Conservation (phyloP, 73 alveolate genomes). For the Stentor coeruleus region DNA sequence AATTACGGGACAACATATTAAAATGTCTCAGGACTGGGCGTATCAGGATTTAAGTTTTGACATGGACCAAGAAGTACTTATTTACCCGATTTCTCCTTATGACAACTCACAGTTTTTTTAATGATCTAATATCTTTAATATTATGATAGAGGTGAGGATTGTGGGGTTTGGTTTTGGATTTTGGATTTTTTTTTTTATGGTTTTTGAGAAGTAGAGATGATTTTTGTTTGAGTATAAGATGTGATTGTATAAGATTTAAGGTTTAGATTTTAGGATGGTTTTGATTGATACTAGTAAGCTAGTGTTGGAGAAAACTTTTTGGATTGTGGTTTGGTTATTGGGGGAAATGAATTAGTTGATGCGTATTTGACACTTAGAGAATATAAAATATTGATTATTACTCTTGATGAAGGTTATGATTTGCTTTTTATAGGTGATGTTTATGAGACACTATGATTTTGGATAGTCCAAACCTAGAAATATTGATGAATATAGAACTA, state of each 20-base stretch:
- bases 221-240: too few relatives aligned
- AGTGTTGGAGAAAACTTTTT: constrained; percentile 40
- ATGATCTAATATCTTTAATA: too few relatives aligned
- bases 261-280: too few relatives aligned
- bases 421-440: constrained; percentile 32
- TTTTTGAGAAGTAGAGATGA: too few relatives aligned
- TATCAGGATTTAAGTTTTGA: neutral
- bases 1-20: neutral
- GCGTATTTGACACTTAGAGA: constrained; percentile 45
- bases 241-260: too few relatives aligned
- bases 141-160: too few relatives aligned
- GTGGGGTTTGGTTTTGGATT: too few relatives aligned
- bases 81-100: neutral
- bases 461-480: constrained; percentile 34
- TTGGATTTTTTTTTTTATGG: too few relatives aligned
- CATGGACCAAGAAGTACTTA: neutral
- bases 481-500: constrained; percentile 18
- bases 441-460: constrained; percentile 35
- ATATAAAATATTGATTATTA: constrained; percentile 34
- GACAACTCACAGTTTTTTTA: neutral
- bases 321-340: constrained; percentile 24
- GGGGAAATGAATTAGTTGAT: constrained; percentile 17
- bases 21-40: neutral
- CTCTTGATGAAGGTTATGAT: constrained; percentile 34
- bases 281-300: constrained; percentile 29